These are phyloP conservation scores for Vigna angularis DNA, from an alignment of 306 rosid species.

Conservation along the genomic window DNA sequence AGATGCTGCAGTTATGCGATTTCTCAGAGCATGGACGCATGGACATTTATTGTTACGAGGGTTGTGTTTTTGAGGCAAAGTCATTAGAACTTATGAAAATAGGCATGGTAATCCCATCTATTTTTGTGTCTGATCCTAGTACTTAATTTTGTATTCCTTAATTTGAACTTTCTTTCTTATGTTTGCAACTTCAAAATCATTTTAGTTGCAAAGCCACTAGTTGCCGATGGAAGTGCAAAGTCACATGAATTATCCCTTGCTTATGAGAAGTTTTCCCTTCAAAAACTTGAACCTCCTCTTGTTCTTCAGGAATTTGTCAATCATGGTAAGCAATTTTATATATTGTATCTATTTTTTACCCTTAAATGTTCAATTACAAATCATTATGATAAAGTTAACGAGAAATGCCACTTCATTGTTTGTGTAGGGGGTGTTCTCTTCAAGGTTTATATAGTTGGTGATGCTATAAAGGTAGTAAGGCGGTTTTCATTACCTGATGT, in stretches of 20 bases:
- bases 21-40: conserved; percentile 45
- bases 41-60: conserved; percentile 45
- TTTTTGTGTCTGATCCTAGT: conserved; percentile 28
- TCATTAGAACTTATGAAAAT: conserved; percentile 36
- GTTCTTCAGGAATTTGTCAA: conserved; percentile 95
- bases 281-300: conserved; percentile 88
- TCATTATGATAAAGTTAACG: conserved; percentile 25
- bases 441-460: conserved; percentile 91
- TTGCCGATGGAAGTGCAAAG: conserved; percentile 91
- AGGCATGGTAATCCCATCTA: conserved; percentile 42
- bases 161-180: conserved; percentile 4
- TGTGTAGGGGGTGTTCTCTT: conserved; percentile 89
- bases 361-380: not conserved
- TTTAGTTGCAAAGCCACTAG: conserved; percentile 94
- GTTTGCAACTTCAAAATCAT: conserved; percentile 40
- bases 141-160: conserved; percentile 27
- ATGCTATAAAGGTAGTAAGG: conserved; percentile 90
- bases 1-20: conserved; percentile 44
- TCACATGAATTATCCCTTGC: conserved; percentile 91
- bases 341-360: conserved; percentile 24
- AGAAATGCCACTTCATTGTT: conserved; percentile 26
- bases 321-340: conserved; percentile 66
- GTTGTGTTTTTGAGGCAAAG: conserved; percentile 48
- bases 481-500: conserved; percentile 94
- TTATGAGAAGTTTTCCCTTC: conserved; percentile 78